Conservation (phyloP, 495 filamentous ascomycete species). For the Viridothelium virens region DNA sequence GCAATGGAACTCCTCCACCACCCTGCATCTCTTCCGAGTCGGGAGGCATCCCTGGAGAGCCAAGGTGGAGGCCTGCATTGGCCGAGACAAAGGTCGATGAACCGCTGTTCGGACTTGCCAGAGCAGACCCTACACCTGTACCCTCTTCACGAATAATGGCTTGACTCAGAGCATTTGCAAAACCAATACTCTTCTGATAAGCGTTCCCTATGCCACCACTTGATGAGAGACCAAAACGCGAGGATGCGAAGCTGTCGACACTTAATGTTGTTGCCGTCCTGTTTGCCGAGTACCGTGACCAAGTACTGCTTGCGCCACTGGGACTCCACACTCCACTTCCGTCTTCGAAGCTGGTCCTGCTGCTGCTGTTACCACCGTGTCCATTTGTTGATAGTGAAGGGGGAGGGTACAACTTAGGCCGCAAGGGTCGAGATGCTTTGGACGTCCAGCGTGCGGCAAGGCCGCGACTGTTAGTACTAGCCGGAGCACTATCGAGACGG, state of each 20-base stretch:
- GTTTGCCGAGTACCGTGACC: constrained; percentile 44
- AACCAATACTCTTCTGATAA: constrained; percentile 93
- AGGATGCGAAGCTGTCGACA: constrained; percentile 7
- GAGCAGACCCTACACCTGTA: not conserved
- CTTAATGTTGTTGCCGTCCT: constrained; percentile 4
- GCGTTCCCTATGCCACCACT: constrained; percentile 43
- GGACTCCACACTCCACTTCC: constrained; percentile 82
- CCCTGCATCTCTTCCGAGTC: constrained; percentile 33
- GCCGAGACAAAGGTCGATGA: constrained; percentile 30
- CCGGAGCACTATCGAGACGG: constrained; percentile 42
- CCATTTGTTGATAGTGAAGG: constrained; percentile 42
- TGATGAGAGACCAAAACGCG: not conserved
- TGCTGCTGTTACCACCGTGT: constrained; percentile 7
- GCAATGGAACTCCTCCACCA: constrained; percentile 50
- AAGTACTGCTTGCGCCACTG: constrained; percentile 72
- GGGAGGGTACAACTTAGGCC: constrained; percentile 66
- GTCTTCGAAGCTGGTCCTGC: constrained; percentile 81
- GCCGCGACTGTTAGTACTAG: constrained; percentile 33
- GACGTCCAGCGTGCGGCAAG: constrained; percentile 67
- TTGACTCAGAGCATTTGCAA: constrained; percentile 88
- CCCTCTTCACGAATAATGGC: constrained; percentile 92
- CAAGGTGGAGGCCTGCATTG: not conserved
- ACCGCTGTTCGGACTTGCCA: constrained; percentile 44
- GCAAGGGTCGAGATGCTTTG: constrained; percentile 64
- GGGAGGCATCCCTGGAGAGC: constrained; percentile 27